Conservation (phyloP, 805 yeast genomes). For the Schizosaccharomyces japonicus region DNA sequence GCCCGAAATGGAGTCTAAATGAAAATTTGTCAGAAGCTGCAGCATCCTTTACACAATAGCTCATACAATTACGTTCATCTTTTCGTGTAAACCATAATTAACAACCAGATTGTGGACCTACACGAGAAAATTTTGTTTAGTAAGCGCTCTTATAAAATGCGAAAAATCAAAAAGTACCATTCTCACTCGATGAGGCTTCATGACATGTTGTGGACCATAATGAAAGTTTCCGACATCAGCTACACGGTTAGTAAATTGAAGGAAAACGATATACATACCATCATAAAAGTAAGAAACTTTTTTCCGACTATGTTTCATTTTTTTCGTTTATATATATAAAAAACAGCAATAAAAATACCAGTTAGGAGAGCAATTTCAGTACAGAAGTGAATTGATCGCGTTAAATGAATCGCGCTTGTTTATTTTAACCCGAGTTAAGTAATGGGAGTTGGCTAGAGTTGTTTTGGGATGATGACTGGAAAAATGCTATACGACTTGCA, state of each 20-base stretch:
- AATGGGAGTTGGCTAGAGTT: too few species aligned
- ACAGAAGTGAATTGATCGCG: too few species aligned
- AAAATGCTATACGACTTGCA: too few species aligned
- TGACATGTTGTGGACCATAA: constrained; percentile 50
- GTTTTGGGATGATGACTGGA: too few species aligned
- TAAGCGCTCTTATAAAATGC: neutral
- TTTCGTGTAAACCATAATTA: constrained; percentile 88
- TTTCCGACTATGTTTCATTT: too few species aligned
- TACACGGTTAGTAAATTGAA: constrained; percentile 27
- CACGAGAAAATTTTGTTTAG: neutral
- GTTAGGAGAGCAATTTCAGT: too few species aligned
- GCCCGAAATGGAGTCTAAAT: constrained; percentile 86
- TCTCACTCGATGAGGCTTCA: constrained; percentile 95
- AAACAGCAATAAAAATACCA: too few species aligned
- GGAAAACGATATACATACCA: constrained; percentile 5
- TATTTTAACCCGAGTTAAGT: too few species aligned
- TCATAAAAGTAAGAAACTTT: constrained; percentile 58
- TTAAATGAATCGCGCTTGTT: too few species aligned
- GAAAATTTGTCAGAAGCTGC: neutral
- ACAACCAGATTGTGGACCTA: constrained; percentile 61
- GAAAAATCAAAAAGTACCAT: too few species aligned
- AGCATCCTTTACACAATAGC: neutral
- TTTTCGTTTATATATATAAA: too few species aligned
- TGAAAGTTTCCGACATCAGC: constrained; percentile 11
- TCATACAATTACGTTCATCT: constrained; percentile 68